Conservation (phyloP, 768 basidiomycete species). For the Multifurca ochricompacta region DNA sequence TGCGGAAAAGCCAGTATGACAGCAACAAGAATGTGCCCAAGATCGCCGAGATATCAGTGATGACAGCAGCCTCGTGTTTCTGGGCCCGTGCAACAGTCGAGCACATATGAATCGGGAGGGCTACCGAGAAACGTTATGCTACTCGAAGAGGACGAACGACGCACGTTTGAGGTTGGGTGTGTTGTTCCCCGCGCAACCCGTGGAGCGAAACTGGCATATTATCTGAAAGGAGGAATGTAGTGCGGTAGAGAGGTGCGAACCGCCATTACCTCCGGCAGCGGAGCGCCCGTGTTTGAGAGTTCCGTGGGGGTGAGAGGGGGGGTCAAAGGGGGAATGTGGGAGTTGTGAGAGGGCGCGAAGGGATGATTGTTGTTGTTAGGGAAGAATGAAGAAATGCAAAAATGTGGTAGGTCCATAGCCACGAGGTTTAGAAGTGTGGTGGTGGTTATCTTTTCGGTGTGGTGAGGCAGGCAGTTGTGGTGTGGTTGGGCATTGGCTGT, state of each 20-base stretch:
- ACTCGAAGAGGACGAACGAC: neutral
- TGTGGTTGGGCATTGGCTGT: no score
- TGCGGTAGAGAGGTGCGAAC: neutral
- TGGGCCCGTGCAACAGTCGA: neutral
- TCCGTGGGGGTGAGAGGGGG: neutral
- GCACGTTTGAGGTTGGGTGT: slow-evolving; percentile 1
- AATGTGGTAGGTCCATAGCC: neutral
- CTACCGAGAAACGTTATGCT: neutral
- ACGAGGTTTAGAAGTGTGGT: neutral
- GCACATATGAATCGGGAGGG: slow-evolving; percentile 1
- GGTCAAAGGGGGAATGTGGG: neutral
- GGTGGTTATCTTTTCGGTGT: neutral
- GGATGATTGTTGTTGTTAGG: neutral
- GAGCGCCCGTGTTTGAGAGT: neutral
- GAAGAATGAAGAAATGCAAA: neutral
- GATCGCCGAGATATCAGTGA: neutral
- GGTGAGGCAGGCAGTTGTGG: no score
- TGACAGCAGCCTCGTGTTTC: neutral
- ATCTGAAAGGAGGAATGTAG: neutral
- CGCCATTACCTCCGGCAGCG: neutral
- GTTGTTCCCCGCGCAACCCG: neutral
- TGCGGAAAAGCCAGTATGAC: neutral
- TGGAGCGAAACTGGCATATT: neutral
- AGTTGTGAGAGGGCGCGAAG: neutral
- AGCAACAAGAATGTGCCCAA: neutral